phyloP scores from a whole-genome alignment of 768 basidiomycete species.

The Boletus bicolor region DNA sequence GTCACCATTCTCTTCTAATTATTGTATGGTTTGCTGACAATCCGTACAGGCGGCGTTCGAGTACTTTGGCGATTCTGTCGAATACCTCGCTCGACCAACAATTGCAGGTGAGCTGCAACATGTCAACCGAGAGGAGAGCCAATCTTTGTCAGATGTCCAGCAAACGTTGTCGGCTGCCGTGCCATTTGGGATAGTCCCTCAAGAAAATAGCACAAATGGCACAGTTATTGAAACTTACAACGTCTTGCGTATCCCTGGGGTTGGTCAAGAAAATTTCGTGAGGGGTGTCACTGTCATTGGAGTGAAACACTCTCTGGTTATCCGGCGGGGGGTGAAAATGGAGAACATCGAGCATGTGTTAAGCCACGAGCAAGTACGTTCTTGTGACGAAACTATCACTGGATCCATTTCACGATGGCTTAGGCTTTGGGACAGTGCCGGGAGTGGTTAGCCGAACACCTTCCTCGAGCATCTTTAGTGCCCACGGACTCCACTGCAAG shows the following conservation, averaged over 20 bases:
- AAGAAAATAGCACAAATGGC: conserved; percentile 78
- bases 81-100: conserved; percentile 40
- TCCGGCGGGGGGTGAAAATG: conserved; percentile 53
- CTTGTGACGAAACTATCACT: neutral
- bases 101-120: conserved; percentile 36
- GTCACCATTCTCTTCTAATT: conserved; percentile 25
- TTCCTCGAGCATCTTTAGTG: conserved; percentile 52
- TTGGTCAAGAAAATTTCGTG: conserved; percentile 47
- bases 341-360: conserved; percentile 55
- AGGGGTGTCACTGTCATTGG: conserved; percentile 56
- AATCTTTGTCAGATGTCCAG: conserved; percentile 51
- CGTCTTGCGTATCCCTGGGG: conserved; percentile 41
- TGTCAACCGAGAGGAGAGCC: neutral
- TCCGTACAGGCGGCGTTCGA: conserved; percentile 43
- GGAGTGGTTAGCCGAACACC: conserved; percentile 49
- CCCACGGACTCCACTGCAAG: conserved; percentile 71
- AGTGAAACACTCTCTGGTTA: conserved; percentile 68
- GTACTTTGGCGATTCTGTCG: conserved; percentile 42
- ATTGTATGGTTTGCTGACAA: conserved; percentile 22
- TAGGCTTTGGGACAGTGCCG: conserved; percentile 80
- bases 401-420: neutral
- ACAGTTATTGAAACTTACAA: conserved; percentile 75
- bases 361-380: conserved; percentile 76
- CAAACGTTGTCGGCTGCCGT: conserved; percentile 42
- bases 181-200: conserved; percentile 65